These are phyloP conservation scores for Aspergillus brunneoviolaceus DNA, from an alignment of 2,329 filamentous ascomycete genomes.

Conservation along the genomic window DNA sequence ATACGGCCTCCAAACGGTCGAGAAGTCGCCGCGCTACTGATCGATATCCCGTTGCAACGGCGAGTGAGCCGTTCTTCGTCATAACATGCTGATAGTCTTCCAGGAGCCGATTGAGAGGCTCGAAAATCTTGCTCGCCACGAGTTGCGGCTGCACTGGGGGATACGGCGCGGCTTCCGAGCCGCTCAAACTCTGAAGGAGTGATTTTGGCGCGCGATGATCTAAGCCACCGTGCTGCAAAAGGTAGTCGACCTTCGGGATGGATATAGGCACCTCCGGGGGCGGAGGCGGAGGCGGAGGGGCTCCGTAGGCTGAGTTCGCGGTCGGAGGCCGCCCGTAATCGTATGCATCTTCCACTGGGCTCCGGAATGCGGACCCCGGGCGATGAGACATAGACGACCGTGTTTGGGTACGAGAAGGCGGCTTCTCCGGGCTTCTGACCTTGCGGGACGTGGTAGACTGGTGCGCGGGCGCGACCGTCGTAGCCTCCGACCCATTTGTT, in stretches of 20 bases:
- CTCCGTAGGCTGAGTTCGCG: slow-evolving; percentile 32
- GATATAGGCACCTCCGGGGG: slow-evolving; percentile 66
- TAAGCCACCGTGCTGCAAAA: slow-evolving; percentile 85
- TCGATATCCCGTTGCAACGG: slow-evolving; percentile 91
- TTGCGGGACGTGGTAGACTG: slow-evolving; percentile 33
- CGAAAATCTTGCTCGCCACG: slow-evolving; percentile 73
- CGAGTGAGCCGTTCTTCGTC: slow-evolving; percentile 79
- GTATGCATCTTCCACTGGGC: slow-evolving; percentile 37
- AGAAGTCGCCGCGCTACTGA: slow-evolving; percentile 88
- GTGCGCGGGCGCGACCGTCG: slow-evolving; percentile 45
- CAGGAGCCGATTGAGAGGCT: slow-evolving; percentile 76
- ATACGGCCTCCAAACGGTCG: slow-evolving; percentile 89
- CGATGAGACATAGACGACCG: slow-evolving; percentile 33
- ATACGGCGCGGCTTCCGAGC: slow-evolving; percentile 59
- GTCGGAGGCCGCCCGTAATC: slow-evolving; percentile 35
- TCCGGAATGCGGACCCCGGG: slow-evolving; percentile 21
- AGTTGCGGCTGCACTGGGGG: slow-evolving; percentile 62
- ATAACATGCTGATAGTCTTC: slow-evolving; percentile 85
- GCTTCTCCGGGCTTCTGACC: slow-evolving; percentile 32
- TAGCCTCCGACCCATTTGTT: slow-evolving; percentile 46
- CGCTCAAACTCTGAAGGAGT: slow-evolving; percentile 55
- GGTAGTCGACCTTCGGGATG: slow-evolving; percentile 83
- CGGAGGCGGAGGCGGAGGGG: slow-evolving; percentile 71
- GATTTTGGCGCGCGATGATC: slow-evolving; percentile 68
- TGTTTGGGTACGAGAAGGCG: slow-evolving; percentile 36